phyloP scores from a whole-genome alignment of 202 grass and related monocot genomes.

The Elaeis oleifera region DNA sequence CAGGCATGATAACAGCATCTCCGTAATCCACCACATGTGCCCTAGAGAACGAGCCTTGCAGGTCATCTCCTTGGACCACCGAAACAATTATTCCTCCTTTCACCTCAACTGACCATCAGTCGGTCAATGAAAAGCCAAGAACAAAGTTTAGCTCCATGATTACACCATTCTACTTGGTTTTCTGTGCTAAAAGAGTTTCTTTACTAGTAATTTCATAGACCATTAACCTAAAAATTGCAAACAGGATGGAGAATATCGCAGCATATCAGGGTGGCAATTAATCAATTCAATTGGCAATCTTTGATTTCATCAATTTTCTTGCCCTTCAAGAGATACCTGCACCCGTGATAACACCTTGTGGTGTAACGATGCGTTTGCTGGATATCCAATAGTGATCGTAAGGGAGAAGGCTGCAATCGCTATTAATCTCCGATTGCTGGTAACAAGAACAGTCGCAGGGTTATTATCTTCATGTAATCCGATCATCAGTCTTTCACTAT shows the following conservation, averaged over 20 bases:
- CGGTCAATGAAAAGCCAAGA: neutral
- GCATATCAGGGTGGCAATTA: neutral
- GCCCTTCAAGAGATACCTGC: slow-evolving; percentile 31
- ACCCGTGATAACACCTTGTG: slow-evolving; percentile 53
- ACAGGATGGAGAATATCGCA: too few species aligned
- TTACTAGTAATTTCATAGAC: too few species aligned
- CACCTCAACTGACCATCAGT: slow-evolving; percentile 54
- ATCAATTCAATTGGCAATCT: neutral
- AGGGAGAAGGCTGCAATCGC: slow-evolving; percentile 67
- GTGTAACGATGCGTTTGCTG: slow-evolving; percentile 75
- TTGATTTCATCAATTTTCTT: neutral
- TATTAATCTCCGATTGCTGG: slow-evolving; percentile 34
- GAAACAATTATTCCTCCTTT: slow-evolving; percentile 60
- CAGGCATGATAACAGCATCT: slow-evolving; percentile 85
- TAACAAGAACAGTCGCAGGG: neutral
- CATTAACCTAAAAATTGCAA: too few species aligned
- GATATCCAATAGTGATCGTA: slow-evolving; percentile 76
- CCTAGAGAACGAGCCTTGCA: slow-evolving; percentile 22
- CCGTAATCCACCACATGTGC: slow-evolving; percentile 56
- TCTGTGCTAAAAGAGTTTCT: too few species aligned
- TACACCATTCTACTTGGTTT: too few species aligned
- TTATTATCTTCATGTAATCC: too few species aligned
- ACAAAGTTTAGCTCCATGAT: too few species aligned
- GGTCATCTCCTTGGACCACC: slow-evolving; percentile 52
- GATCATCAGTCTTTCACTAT: too few species aligned